Evolutionary conservation across 495 filamentous ascomycete species (phyloP).

Genomic region (Penicillium cataractarum): DNA sequence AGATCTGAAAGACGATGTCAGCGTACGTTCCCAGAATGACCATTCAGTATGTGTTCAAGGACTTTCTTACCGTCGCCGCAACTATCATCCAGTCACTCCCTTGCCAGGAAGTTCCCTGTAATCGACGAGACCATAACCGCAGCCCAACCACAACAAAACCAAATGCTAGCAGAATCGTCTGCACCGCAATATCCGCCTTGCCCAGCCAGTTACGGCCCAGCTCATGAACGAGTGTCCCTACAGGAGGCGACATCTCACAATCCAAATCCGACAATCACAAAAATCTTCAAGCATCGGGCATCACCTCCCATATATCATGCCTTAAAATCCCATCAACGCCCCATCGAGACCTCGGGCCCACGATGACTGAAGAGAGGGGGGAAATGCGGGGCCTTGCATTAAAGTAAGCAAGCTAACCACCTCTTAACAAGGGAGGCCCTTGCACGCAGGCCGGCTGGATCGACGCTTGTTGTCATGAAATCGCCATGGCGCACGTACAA

Average conservation of each 20-base stretch:
- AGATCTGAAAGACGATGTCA: constrained; percentile 12
- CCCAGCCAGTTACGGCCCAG: constrained; percentile 33
- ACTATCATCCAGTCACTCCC: constrained; percentile 29
- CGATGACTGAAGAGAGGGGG: constrained; percentile 6
- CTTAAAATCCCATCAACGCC: not conserved
- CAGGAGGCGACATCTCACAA: constrained; percentile 19
- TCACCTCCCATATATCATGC: constrained; percentile 9
- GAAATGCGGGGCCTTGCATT: constrained; percentile 16
- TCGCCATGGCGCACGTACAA: not conserved
- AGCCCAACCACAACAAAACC: constrained; percentile 20
- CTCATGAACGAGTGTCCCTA: constrained; percentile 18
- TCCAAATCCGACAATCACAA: not conserved
- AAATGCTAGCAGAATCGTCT: constrained; percentile 23
- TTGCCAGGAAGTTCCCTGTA: constrained; percentile 14
- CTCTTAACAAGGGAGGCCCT: constrained; percentile 6
- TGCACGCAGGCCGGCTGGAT: constrained; percentile 2
- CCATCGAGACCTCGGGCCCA: constrained; percentile 6
- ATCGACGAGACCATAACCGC: constrained; percentile 28
- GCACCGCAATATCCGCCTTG: constrained; percentile 28
- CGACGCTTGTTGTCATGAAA: constrained; percentile 5
- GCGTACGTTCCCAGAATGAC: not conserved
- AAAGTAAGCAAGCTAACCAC: constrained; percentile 19
- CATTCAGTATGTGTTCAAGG: not conserved
- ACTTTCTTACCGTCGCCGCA: constrained; percentile 20
- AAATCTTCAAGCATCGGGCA: not conserved